phyloP scores from a whole-genome alignment of 2,329 filamentous ascomycete species.

The Phialophora tarda region DNA sequence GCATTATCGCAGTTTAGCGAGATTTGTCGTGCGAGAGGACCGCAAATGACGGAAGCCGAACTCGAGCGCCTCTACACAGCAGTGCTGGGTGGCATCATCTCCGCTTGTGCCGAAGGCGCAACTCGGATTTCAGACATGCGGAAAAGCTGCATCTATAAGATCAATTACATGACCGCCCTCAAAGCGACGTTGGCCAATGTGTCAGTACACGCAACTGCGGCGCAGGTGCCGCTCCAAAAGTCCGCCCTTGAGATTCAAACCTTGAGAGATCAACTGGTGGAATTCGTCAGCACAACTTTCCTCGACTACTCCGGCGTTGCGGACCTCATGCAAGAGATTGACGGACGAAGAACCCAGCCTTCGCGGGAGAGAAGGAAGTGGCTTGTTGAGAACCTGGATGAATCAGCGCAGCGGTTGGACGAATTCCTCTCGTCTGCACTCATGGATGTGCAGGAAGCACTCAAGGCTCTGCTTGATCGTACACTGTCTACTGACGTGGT shows the following conservation, averaged over 20 bases:
- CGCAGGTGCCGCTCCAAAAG: constrained; percentile 31
- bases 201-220: constrained; percentile 48
- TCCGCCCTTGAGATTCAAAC: constrained; percentile 30
- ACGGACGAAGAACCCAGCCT: constrained; percentile 18
- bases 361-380: constrained; percentile 34
- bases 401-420: constrained; percentile 73
- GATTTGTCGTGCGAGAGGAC: constrained; percentile 42
- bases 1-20: constrained; percentile 57
- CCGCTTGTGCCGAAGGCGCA: constrained; percentile 73
- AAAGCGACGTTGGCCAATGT: constrained; percentile 66
- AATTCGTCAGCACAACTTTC: constrained; percentile 29
- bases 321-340: constrained; percentile 33
- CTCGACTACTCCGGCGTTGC: constrained; percentile 35
- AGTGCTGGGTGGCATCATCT: constrained; percentile 86
- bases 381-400: constrained; percentile 57
- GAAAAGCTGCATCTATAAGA: constrained; percentile 56
- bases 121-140: constrained; percentile 42
- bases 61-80: constrained; percentile 77
- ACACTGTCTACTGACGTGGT: constrained; percentile 75
- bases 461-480: constrained; percentile 75
- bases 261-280: constrained; percentile 29
- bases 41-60: constrained; percentile 59
- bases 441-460: constrained; percentile 85
- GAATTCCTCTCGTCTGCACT: constrained; percentile 90
- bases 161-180: constrained; percentile 54